These are phyloP conservation scores for Rhodotorula kratochvilovae DNA, from an alignment of 768 basidiomycete species.

Conservation along the genomic window DNA sequence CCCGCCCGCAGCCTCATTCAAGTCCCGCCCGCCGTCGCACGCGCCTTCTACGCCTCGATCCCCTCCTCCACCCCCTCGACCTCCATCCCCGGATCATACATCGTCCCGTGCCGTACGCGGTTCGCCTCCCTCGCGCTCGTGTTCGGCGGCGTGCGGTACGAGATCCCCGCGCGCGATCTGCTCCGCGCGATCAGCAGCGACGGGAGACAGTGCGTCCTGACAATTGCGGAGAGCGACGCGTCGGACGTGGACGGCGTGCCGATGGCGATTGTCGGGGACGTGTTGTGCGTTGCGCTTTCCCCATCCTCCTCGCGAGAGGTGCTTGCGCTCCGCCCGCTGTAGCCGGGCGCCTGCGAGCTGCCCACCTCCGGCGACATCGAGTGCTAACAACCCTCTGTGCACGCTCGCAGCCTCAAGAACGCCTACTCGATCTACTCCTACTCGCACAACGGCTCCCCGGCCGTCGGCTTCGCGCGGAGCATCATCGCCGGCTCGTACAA, in stretches of 20 bases:
- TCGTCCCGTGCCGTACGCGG: background rate
- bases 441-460: conserved; percentile 16
- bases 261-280: conserved; percentile 6
- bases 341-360: too few relatives aligned
- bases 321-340: too few relatives aligned
- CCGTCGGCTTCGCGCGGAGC: background rate
- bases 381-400: too few relatives aligned
- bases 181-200: conserved; percentile 1
- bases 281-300: background rate
- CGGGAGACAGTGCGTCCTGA: conserved; percentile 3
- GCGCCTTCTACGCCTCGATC: background rate
- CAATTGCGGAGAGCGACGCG: background rate
- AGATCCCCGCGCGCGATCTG: background rate
- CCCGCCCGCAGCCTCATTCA: conserved; percentile 6
- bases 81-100: background rate
- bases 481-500: conserved; percentile 2
- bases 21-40: background rate
- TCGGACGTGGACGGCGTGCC: conserved; percentile 3
- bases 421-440: conserved; percentile 28
- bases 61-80: background rate
- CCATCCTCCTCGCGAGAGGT: background rate
- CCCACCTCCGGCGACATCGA: too few relatives aligned
- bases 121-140: background rate
- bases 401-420: conserved; percentile 10
- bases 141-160: background rate